phyloP scores from a whole-genome alignment of 192 early-diverging fungal genomes.

The Coemansia sp. region DNA sequence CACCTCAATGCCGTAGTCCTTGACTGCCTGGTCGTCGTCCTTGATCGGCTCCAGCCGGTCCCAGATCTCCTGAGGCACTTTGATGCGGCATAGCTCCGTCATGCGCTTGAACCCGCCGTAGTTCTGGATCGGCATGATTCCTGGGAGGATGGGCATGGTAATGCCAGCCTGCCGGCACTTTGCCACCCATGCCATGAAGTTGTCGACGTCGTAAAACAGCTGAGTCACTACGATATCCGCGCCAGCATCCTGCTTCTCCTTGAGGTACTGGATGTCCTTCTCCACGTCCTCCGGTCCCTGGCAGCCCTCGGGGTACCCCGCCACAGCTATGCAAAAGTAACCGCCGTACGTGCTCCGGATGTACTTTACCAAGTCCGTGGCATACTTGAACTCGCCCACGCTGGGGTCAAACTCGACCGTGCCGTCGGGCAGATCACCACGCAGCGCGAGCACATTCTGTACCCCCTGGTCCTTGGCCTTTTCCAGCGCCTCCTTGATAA shows the following conservation, averaged over 20 bases:
- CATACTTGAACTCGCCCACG: constrained; percentile 86
- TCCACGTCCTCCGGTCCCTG: constrained; percentile 70
- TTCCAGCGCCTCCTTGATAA: constrained; percentile 84
- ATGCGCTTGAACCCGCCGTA: constrained; percentile 92
- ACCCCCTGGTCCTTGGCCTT: constrained; percentile 89
- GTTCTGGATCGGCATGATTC: constrained; percentile 96
- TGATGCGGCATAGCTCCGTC: constrained; percentile 81
- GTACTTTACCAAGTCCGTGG: constrained; percentile 85
- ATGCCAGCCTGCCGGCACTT: constrained; percentile 74
- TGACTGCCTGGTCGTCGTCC: constrained; percentile 96
- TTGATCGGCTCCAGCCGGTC: constrained; percentile 93
- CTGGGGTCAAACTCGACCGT: constrained; percentile 75
- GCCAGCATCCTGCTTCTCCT: constrained; percentile 87
- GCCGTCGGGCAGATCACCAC: constrained; percentile 90
- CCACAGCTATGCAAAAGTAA: constrained; percentile 95
- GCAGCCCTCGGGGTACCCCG: constrained; percentile 96
- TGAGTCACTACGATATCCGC: constrained; percentile 94
- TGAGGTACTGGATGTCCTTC: constrained; percentile 76
- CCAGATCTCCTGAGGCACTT: constrained; percentile 82
- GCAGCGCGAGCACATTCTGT: constrained; percentile 95
- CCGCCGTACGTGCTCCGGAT: constrained; percentile 87
- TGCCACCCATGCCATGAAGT: constrained; percentile 79
- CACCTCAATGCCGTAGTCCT: constrained; percentile 85
- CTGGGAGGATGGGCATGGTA: constrained; percentile 84
- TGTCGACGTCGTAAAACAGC: constrained; percentile 90